These are phyloP conservation scores for Emericellopsis cladophorae DNA, from an alignment of 2,329 filamentous ascomycete species.

Conservation along the genomic window DNA sequence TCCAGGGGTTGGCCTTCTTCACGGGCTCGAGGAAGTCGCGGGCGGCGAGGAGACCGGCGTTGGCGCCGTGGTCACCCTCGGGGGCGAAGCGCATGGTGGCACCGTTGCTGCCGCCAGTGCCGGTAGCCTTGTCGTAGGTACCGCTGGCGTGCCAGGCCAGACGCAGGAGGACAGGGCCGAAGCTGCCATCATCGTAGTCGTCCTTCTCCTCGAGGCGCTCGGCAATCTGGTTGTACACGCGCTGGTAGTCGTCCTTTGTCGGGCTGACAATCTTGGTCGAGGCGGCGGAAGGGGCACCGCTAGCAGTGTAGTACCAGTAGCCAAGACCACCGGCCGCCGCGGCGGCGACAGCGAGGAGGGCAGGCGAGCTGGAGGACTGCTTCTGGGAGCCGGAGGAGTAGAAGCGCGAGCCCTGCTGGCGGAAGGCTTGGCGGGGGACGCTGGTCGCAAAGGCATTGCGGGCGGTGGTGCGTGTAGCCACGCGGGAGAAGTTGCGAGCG, in stretches of 20 bases:
- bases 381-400: slow-evolving; percentile 61
- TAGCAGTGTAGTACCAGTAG: slow-evolving; percentile 52
- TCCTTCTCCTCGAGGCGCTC: slow-evolving; percentile 72
- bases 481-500: slow-evolving; percentile 42
- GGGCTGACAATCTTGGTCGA: slow-evolving; percentile 54
- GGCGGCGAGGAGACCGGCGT: slow-evolving; percentile 75
- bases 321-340: slow-evolving; percentile 49
- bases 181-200: slow-evolving; percentile 94
- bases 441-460: slow-evolving; percentile 47
- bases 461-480: slow-evolving; percentile 42
- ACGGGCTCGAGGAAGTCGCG: slow-evolving; percentile 89
- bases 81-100: slow-evolving; percentile 94
- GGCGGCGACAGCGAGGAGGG: slow-evolving; percentile 44
- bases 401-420: slow-evolving; percentile 61
- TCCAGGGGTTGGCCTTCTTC: slow-evolving; percentile 72
- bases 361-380: slow-evolving; percentile 36
- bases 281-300: slow-evolving; percentile 29
- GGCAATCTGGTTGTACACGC: slow-evolving; percentile 84
- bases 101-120: slow-evolving; percentile 87
- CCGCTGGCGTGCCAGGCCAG: slow-evolving; percentile 91
- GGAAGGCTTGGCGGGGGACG: slow-evolving; percentile 52
- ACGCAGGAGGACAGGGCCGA: slow-evolving; percentile 80
- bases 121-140: slow-evolving; percentile 79
- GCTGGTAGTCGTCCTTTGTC: slow-evolving; percentile 81
- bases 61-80: slow-evolving; percentile 83